Conservation (phyloP, 495 filamentous ascomycete genomes). For the Lophium mytilinum region DNA sequence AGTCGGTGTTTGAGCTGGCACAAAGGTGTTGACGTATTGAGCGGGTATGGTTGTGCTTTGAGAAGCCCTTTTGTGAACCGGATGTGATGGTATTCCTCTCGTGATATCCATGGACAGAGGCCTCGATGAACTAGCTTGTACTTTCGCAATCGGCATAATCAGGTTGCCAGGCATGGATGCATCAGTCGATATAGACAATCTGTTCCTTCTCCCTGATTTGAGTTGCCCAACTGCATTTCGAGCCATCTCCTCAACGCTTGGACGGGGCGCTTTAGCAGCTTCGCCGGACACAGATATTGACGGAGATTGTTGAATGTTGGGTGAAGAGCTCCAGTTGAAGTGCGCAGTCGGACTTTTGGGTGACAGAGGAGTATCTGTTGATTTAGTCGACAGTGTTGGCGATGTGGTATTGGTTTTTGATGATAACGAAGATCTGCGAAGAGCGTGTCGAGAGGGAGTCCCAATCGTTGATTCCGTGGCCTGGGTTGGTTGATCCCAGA, state of each 20-base stretch:
- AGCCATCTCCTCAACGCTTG: too few relatives aligned
- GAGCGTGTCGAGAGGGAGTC: neutral
- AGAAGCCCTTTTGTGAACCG: neutral
- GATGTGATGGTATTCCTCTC: neutral
- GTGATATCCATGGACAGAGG: neutral
- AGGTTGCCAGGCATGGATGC: neutral
- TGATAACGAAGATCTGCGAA: conserved; percentile 5
- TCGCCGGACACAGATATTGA: neutral
- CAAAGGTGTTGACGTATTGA: too few relatives aligned
- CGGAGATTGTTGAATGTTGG: neutral
- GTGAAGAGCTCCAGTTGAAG: conserved; percentile 21
- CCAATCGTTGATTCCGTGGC: neutral
- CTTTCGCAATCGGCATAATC: neutral
- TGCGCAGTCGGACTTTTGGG: conserved; percentile 6
- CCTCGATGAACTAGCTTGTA: neutral
- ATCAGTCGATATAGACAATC: neutral
- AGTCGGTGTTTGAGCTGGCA: too few relatives aligned
- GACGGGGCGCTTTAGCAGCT: too few relatives aligned
- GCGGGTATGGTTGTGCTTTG: neutral
- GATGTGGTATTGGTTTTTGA: neutral
- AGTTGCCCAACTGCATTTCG: too few relatives aligned
- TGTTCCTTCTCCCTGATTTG: neutral
- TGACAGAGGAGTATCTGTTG: neutral
- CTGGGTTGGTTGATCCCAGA: conserved; percentile 15
- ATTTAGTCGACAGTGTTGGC: neutral